These are phyloP conservation scores for Thelonectria blattea DNA, from an alignment of 2,329 filamentous ascomycete species.

Conservation along the genomic window DNA sequence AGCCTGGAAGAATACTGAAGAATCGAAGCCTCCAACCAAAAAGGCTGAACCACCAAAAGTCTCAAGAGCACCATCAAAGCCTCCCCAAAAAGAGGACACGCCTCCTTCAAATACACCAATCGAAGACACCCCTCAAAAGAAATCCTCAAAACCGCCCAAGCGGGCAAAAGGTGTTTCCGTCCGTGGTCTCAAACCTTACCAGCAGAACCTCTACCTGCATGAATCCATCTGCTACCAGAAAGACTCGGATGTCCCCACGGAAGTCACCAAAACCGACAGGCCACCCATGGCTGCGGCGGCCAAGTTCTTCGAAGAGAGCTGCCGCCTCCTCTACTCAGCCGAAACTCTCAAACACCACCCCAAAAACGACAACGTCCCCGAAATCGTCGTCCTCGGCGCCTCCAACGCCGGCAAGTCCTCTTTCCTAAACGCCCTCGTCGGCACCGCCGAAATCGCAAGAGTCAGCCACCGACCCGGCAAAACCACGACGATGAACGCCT, in stretches of 20 bases:
- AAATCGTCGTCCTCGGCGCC: constrained; percentile 81
- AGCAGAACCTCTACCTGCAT: constrained; percentile 28
- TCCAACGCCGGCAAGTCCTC: constrained; percentile 91
- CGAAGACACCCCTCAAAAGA: background rate
- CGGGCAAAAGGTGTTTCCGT: constrained; percentile 10
- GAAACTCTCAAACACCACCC: constrained; percentile 55
- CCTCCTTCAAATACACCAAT: background rate
- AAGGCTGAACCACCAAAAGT: background rate
- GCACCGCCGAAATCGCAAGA: constrained; percentile 52
- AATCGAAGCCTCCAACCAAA: background rate
- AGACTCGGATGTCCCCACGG: constrained; percentile 17
- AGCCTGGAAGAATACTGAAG: background rate
- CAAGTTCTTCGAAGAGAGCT: constrained; percentile 42
- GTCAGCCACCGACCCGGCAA: constrained; percentile 59
- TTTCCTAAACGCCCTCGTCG: constrained; percentile 81
- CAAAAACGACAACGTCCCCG: constrained; percentile 59
- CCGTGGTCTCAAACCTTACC: constrained; percentile 29
- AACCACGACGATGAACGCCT: constrained; percentile 62
- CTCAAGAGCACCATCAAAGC: background rate
- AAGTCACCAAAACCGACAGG: constrained; percentile 29
- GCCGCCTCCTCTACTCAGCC: constrained; percentile 57
- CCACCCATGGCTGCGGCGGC: constrained; percentile 37
- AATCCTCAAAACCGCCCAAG: constrained; percentile 18
- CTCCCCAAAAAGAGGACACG: background rate
- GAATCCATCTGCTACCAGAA: constrained; percentile 33